Conservation (phyloP, 306 rosid genomes). For the Oxytropis ochrocephala region DNA sequence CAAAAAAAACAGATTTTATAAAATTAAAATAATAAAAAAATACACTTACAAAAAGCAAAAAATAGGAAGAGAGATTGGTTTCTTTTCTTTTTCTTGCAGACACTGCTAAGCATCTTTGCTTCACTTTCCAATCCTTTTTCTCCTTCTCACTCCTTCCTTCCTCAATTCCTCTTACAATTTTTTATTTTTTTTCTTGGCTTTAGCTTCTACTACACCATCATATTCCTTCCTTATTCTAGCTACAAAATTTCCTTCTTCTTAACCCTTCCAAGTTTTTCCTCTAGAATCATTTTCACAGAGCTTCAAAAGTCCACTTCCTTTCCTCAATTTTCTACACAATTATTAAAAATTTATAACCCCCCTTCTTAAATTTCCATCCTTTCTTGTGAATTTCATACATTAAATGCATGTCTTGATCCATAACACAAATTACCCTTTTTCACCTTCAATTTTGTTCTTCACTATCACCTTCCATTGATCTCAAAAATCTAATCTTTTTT, state of each 20-base stretch:
- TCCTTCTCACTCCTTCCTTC: conserved; percentile 24
- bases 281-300: conserved; percentile 24
- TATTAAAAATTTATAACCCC: neutral
- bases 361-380: neutral
- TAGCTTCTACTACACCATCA: conserved; percentile 12
- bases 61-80: conserved; percentile 31
- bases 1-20: too few relatives aligned
- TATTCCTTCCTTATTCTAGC: conserved; percentile 27
- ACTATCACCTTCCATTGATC: conserved; percentile 4
- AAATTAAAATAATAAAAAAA: conserved; percentile 3
- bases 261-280: conserved; percentile 12
- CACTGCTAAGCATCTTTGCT: conserved; percentile 80
- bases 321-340: conserved; percentile 1
- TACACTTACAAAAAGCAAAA: conserved; percentile 57
- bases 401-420: conserved; percentile 22
- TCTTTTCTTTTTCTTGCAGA: conserved; percentile 46
- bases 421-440: neutral
- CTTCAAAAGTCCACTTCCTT: conserved; percentile 38
- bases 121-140: conserved; percentile 38
- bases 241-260: conserved; percentile 34
- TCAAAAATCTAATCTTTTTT: conserved; percentile 15
- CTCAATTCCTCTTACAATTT: conserved; percentile 21
- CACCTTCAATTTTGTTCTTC: neutral
- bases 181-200: conserved; percentile 15
- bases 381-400: conserved; percentile 8